These are phyloP conservation scores for Primulina tabacum DNA, from an alignment of 257 asterid species.

Conservation along the genomic window DNA sequence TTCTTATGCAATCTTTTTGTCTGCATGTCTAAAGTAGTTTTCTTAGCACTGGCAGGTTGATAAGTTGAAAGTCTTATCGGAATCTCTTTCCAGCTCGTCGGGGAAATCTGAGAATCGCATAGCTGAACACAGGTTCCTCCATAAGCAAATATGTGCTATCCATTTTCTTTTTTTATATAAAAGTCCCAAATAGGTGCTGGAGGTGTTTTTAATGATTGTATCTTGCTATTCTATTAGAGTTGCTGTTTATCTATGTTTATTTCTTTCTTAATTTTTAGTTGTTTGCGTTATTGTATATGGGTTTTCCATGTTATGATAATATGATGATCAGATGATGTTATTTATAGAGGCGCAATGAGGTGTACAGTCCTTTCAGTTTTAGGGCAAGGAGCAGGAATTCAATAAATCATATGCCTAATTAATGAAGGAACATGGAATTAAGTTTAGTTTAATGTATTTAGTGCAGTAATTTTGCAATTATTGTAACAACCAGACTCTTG, in stretches of 20 bases:
- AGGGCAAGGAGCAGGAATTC: neutral
- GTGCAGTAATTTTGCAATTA: neutral
- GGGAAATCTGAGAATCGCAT: conserved; percentile 86
- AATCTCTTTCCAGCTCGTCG: conserved; percentile 85
- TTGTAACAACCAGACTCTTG: neutral
- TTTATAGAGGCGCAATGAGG: neutral
- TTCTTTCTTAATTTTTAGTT: conserved; percentile 7
- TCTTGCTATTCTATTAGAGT: conserved; percentile 3
- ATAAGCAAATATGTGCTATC: neutral
- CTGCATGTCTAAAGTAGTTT: conserved; percentile 26
- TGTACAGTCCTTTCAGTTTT: too few relatives aligned
- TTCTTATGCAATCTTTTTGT: neutral
- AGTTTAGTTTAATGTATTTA: too few relatives aligned
- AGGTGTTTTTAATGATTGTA: conserved; percentile 5
- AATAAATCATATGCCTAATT: neutral
- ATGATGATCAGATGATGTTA: neutral
- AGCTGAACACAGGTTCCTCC: conserved; percentile 62
- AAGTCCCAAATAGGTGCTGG: neutral
- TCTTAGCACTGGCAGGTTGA: conserved; percentile 65
- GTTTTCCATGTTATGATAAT: conserved; percentile 3
- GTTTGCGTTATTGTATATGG: neutral
- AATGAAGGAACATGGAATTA: neutral
- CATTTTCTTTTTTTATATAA: neutral
- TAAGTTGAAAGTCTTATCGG: conserved; percentile 85
- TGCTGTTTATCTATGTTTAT: neutral